Base-by-base conservation (phyloP, 2,329 filamentous ascomycete species). In the Trichoderma sp. region DNA sequence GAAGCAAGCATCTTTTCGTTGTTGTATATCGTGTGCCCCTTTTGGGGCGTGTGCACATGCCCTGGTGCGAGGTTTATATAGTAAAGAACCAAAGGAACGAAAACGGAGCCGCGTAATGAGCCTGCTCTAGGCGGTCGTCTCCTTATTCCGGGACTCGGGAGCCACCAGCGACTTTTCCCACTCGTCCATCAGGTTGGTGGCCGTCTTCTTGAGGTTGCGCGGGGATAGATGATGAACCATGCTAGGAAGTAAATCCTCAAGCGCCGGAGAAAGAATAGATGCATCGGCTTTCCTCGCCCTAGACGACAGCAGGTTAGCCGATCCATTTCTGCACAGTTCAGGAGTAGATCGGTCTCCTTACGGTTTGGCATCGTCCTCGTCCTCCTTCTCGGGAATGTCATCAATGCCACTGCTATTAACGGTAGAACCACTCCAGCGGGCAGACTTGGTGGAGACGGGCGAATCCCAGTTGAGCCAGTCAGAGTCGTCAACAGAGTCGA, bases 121-220 rank as follows among this genome's bases (percentile, higher is more conserved):
- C 43, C 63, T 65, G 64, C 64, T 65, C 64, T 72, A 73, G 65
- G 68, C 69, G 21, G 64, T 69, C 65, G 77, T 78, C 68, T 78
- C 76, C 68, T 77, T 76, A 68, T 74, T 68, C 21, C 67, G 69
- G 34, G 65, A 55, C 45, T 71, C 69, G 12, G 77, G 75, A 9
- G 75, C 69, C 6, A 71, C 69, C 50, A 79, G 70, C 4, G 77
- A 78, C 76, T 88, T 91, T 79, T 98, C 94, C 91, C 92, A 96
- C 74, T 97, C 93, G 69, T 88, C 90, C 87, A 97, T 92, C 65
- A 97, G 82, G 68, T 90, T 90, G 43, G 88, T 90, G n/a, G 93
- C 91, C 0, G 91, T 94, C 44, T 88, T 85, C 74, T 92, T 91
- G 70, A 97, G 79, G 71, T 92, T 93, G 70, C 87, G 88, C 0